phyloP scores from a whole-genome alignment of 768 basidiomycete genomes.

The Calocybe indica region DNA sequence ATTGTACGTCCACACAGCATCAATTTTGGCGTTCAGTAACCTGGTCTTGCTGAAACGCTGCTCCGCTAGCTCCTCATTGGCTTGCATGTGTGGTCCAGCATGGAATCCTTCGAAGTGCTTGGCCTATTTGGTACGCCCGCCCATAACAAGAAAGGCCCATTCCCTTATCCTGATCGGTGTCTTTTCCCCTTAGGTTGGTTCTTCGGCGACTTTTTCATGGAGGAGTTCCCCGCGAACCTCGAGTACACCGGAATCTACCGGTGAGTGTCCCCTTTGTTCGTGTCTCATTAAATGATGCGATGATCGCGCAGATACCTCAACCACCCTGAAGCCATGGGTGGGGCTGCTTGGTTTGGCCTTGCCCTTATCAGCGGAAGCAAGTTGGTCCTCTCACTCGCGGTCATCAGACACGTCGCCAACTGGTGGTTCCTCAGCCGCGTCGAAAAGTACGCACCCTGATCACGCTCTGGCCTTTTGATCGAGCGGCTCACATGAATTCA shows the following conservation, averaged over 20 bases:
- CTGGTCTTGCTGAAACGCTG: conserved; percentile 6
- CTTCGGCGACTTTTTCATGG: conserved; percentile 96
- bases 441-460: conserved; percentile 63
- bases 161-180: background rate
- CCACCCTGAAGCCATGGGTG: conserved; percentile 95
- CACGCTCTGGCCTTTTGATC: background rate
- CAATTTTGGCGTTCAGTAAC: background rate
- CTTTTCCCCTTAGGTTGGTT: conserved; percentile 72
- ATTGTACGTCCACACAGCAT: conserved; percentile 43
- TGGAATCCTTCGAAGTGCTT: conserved; percentile 87
- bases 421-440: conserved; percentile 95
- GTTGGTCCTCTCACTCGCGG: conserved; percentile 80
- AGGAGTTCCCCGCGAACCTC: conserved; percentile 83
- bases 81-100: conserved; percentile 87
- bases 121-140: conserved; percentile 77
- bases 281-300: background rate
- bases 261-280: conserved; percentile 28
- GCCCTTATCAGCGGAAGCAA: conserved; percentile 90
- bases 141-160: background rate
- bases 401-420: conserved; percentile 81
- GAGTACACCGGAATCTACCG: conserved; percentile 98
- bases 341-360: conserved; percentile 91
- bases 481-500: background rate
- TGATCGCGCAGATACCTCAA: conserved; percentile 66
- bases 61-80: conserved; percentile 64